Percentiles rank a stretch among this genome's conserved stretches.
These are phyloP conservation scores for Fonsecaea pedrosoi DNA, from an alignment of 2,329 filamentous ascomycete species.

Conservation along the genomic window DNA sequence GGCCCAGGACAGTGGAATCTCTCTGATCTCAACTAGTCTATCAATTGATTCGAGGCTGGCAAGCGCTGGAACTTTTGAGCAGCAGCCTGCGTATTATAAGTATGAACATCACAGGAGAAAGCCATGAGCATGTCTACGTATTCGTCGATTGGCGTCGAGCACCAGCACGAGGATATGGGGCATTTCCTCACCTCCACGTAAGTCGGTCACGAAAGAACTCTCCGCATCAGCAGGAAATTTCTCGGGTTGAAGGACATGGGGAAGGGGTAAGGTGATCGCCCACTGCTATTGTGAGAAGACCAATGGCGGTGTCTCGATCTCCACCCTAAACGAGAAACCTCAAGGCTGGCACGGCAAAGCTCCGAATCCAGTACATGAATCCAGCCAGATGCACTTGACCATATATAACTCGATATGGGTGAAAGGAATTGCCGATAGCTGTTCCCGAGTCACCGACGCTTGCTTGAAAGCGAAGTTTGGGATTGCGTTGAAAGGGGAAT, in stretches of 20 bases:
- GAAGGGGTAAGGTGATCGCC: neutral
- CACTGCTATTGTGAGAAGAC: neutral
- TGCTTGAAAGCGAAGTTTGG: neutral
- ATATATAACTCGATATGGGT: neutral
- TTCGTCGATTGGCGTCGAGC: neutral
- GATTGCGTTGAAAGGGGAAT: neutral
- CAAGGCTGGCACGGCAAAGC: neutral
- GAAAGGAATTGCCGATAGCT: neutral
- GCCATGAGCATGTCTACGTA: neutral
- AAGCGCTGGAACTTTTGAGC: neutral
- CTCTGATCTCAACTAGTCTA: neutral
- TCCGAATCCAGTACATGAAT: neutral
- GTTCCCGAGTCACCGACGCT: neutral
- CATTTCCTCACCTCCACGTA: slow-evolving; percentile 8
- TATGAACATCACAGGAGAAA: neutral
- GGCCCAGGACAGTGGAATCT: neutral
- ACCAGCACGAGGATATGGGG: neutral
- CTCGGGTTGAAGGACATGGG: slow-evolving; percentile 8
- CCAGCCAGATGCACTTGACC: neutral
- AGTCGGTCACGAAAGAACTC: neutral
- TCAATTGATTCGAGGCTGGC: neutral
- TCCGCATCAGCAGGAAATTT: slow-evolving; percentile 22
- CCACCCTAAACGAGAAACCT: slow-evolving; percentile 1
- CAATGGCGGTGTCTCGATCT: neutral
- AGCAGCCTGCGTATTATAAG: neutral